Percentiles rank a stretch among this genome's conserved stretches.
These are phyloP conservation scores for Phytophthora citrophthora DNA, from an alignment of 352 stramenopile species.

Conservation along the genomic window DNA sequence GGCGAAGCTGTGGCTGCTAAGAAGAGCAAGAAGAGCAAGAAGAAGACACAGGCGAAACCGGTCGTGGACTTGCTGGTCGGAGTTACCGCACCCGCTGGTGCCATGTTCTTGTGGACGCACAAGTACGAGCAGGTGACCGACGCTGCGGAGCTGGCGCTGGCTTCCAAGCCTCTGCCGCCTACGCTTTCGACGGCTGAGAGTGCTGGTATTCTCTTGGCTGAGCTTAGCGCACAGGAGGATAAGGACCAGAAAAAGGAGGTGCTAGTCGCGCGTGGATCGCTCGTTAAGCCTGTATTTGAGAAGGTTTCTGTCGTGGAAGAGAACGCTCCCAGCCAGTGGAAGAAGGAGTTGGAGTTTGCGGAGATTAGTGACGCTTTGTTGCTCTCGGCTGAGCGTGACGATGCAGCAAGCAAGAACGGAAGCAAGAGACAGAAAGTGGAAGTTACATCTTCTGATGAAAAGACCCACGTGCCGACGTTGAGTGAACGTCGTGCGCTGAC, in stretches of 20 bases:
- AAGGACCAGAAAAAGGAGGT: conserved; percentile 46
- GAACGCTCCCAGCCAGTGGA: conserved; percentile 57
- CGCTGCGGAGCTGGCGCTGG: conserved; percentile 38
- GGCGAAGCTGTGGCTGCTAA: conserved; percentile 32
- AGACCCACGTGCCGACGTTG: conserved; percentile 78
- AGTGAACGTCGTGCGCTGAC: conserved; percentile 63
- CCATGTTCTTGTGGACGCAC: conserved; percentile 77
- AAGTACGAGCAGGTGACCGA: conserved; percentile 62
- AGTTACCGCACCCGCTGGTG: conserved; percentile 61
- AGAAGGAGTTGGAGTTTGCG: conserved; percentile 56
- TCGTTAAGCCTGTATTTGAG: conserved; percentile 83
- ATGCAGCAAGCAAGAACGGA: conserved; percentile 39
- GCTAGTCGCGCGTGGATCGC: conserved; percentile 71
- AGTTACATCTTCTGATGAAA: conserved; percentile 47
- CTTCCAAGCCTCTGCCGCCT: conserved; percentile 71
- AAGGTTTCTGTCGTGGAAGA: conserved; percentile 66
- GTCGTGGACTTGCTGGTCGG: conserved; percentile 62
- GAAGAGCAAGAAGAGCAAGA: conserved; percentile 70
- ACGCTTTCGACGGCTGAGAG: conserved; percentile 39
- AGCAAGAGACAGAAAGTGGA: conserved; percentile 74
- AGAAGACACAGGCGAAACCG: conserved; percentile 22
- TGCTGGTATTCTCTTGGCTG: conserved; percentile 53
- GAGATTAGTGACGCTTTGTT: conserved; percentile 74
- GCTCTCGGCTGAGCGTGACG: conserved; percentile 44
- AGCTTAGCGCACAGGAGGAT: conserved; percentile 35